These are phyloP conservation scores for Dactylis glomerata DNA, from an alignment of 176 grass and related monocot species.

Conservation along the genomic window DNA sequence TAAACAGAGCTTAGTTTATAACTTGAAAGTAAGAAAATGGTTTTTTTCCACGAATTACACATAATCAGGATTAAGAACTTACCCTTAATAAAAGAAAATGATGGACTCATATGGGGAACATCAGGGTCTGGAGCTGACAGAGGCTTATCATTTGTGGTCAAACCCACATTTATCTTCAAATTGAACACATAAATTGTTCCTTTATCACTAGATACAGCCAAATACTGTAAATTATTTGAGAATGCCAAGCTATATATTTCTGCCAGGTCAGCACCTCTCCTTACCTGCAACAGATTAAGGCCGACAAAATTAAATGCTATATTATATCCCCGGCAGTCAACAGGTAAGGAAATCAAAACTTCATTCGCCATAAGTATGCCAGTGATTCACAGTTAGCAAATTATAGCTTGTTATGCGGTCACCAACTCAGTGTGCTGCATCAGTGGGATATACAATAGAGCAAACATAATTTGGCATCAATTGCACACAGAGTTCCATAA, in stretches of 20 bases:
- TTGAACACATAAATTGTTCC: conserved; percentile 90
- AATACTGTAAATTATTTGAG: conserved; percentile 76
- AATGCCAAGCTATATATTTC: conserved; percentile 95
- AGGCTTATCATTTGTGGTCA: too few relatives aligned
- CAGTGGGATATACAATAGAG: background rate
- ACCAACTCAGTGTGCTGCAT: background rate
- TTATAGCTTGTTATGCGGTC: background rate
- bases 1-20: background rate
- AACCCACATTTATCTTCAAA: conserved; percentile 67
- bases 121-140: conserved; percentile 49
- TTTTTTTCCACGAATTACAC: too few relatives aligned
- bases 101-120: conserved; percentile 47
- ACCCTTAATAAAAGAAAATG: conserved; percentile 97
- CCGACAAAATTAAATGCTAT: background rate
- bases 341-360: background rate
- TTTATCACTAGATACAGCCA: conserved; percentile 84
- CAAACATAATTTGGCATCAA: background rate
- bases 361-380: background rate
- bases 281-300: conserved; percentile 49
- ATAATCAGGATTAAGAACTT: conserved; percentile 11
- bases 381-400: background rate
- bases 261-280: conserved; percentile 91
- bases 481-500: background rate
- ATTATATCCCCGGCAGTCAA: background rate
- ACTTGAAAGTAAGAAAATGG: background rate